Evolutionary conservation across 805 yeast species (phyloP), one percentile per base, ranked within the genome.

Genomic region (Saccharomyces jurei): DNA sequence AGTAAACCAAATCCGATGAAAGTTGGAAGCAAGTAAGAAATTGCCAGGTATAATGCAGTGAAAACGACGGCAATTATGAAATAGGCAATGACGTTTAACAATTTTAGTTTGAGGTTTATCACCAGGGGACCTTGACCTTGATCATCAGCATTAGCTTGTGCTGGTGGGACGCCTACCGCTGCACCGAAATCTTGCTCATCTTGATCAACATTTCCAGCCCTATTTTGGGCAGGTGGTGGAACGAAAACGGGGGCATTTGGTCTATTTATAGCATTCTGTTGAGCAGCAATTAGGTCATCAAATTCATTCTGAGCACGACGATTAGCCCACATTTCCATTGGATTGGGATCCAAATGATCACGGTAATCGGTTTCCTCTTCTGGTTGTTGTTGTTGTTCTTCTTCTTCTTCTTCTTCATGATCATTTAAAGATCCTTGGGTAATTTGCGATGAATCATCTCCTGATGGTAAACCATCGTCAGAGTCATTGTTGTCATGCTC

Each of bases 21-120:
- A 6, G 79, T 76, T 10, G 86, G 85, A 2, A 79, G 56, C 17
- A 77, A 67, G 59, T 80, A 81, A 0, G 78, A 69, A 13, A 73
- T 48, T 30, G 76, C 67, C 41, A 80, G 61, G 54, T 76, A 77
- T 2, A 70, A 61, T 1, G 74, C 63, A 2, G 70, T 56, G 26
- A 68, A 52, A 1, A 62, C 59, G 29, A 70, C 63, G 17, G 69
- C 71, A 17, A 68, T 67, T 47, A 56, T 32, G 41, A 58, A 65
- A 52, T 68, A 68, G 8, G 62, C 56, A 9, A 65, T 51, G 2
- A 68, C 52, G 32, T 60, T 62, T 5, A 50, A 46, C 36, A 65
- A 53, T 30, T 59, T 63, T 27, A 66, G 44, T 32, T 61, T 61
- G n/a, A 69, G 49, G 28, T 66, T 64, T 4, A 67, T 55, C 25